Conservation (phyloP, 441 rosid species). For the Metrosideros polymorpha region DNA sequence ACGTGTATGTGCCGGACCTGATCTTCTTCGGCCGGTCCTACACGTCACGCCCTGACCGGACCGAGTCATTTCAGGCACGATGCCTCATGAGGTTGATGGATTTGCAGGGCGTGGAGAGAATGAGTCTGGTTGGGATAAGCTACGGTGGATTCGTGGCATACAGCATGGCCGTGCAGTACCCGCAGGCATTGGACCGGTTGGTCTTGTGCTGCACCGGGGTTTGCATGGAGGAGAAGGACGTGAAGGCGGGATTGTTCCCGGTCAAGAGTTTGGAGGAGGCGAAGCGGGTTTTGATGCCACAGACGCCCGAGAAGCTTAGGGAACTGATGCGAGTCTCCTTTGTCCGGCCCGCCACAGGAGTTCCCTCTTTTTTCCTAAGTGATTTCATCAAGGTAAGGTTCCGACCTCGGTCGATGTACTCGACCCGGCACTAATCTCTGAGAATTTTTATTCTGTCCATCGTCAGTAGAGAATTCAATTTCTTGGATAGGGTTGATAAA, state of each 20-base stretch:
- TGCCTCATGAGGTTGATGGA: constrained; percentile 11
- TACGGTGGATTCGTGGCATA: constrained; percentile 16
- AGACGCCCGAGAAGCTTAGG: constrained; percentile 11
- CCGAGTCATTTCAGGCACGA: constrained; percentile 7
- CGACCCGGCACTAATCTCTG: neutral
- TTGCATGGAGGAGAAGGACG: constrained; percentile 14
- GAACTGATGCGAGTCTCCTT: constrained; percentile 8
- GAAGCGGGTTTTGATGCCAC: constrained; percentile 4
- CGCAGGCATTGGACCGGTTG: constrained; percentile 1
- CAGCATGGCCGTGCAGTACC: constrained; percentile 11
- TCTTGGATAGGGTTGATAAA: neutral
- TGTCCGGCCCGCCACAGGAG: neutral
- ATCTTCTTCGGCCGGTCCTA: constrained; percentile 8
- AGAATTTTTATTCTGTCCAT: neutral
- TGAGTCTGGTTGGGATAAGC: constrained; percentile 14
- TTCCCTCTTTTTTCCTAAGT: constrained; percentile 1
- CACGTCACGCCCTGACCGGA: constrained; percentile 4
- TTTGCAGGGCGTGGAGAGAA: neutral
- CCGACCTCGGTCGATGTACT: neutral
- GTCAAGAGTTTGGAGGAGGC: constrained; percentile 12
- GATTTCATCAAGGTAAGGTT: constrained; percentile 6
- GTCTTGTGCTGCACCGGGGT: constrained; percentile 16
- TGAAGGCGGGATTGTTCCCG: constrained; percentile 8
- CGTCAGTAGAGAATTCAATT: fast-evolving
- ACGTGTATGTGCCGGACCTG: constrained; percentile 15